Evolutionary conservation across 306 rosid genomes (phyloP).

Genomic region (Quercus mongolica): DNA sequence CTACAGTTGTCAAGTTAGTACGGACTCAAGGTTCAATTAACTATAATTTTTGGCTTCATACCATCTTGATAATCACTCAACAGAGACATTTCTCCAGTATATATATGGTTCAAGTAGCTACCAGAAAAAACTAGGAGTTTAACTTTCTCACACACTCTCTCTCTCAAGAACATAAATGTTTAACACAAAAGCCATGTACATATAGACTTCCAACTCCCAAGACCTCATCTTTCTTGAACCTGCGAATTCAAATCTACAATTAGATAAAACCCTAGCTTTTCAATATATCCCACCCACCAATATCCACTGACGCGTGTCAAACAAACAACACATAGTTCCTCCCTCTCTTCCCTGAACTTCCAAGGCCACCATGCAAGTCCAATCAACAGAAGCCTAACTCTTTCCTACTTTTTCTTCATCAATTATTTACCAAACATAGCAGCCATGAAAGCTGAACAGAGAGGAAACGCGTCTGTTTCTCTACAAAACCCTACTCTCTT

Average conservation of each 20-base stretch:
- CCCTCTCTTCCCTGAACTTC: not conserved
- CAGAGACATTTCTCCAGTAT: slow-evolving; percentile 24
- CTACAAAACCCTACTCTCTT: slow-evolving; percentile 56
- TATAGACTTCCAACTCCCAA: slow-evolving; percentile 8
- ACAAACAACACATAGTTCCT: not conserved
- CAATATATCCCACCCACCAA: slow-evolving; percentile 24
- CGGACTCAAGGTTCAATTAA: slow-evolving; percentile 11
- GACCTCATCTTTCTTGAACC: slow-evolving; percentile 7
- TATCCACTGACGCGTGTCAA: slow-evolving; percentile 13
- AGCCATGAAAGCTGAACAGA: slow-evolving; percentile 70
- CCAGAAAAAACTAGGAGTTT: slow-evolving; percentile 14
- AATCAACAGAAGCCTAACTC: not conserved
- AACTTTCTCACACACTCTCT: not conserved
- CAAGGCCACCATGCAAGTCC: slow-evolving; percentile 34
- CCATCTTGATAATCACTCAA: slow-evolving; percentile 8
- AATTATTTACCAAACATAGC: not conserved
- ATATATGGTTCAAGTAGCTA: slow-evolving; percentile 28
- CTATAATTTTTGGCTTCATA: slow-evolving; percentile 18
- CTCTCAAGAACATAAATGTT: not conserved
- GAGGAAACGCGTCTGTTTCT: slow-evolving; percentile 53
- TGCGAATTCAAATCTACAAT: not conserved
- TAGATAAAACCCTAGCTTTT: slow-evolving; percentile 27
- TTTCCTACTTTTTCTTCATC: not conserved
- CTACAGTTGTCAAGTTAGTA: slow-evolving; percentile 15
- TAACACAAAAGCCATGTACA: not conserved